Evolutionary conservation across 495 filamentous ascomycete species (phyloP).

Genomic region (Trichoderma asperelloides): DNA sequence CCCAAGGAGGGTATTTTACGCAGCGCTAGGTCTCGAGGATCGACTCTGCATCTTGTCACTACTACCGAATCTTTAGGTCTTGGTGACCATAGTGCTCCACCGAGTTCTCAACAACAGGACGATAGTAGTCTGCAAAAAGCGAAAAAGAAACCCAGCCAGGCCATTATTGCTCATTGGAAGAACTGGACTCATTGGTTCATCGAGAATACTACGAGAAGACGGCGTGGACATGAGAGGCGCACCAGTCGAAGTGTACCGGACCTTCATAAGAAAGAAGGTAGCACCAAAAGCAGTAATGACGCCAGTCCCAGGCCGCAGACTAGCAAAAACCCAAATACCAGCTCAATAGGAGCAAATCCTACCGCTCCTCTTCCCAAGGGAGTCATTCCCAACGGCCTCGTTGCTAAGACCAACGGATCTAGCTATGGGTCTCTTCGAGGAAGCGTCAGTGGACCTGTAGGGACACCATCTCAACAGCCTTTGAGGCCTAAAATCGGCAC

Average conservation of each 20-base stretch:
- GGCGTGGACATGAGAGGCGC: constrained; percentile 37
- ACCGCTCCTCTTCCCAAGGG: constrained; percentile 27
- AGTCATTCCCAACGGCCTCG: constrained; percentile 29
- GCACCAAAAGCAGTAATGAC: constrained; percentile 31
- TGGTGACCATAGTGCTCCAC: not conserved
- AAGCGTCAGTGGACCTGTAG: not conserved
- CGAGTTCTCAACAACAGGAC: constrained; percentile 15
- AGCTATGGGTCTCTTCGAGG: constrained; percentile 20
- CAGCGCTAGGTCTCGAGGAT: constrained; percentile 59
- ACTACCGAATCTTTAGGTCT: constrained; percentile 37
- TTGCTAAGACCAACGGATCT: constrained; percentile 7
- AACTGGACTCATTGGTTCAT: constrained; percentile 47
- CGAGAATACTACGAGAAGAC: constrained; percentile 36
- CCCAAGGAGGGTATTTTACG: constrained; percentile 65
- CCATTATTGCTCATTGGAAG: constrained; percentile 65
- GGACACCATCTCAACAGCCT: constrained; percentile 16
- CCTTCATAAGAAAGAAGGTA: constrained; percentile 29
- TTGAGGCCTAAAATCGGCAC: constrained; percentile 43
- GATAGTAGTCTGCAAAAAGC: constrained; percentile 29
- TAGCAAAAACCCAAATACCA: constrained; percentile 37
- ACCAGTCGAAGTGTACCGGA: constrained; percentile 42
- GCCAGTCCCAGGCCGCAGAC: constrained; percentile 44
- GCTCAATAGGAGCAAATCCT: constrained; percentile 12
- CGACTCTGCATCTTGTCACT: constrained; percentile 72
- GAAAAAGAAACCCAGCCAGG: constrained; percentile 38